Percentiles rank a stretch among this genome's conserved stretches.
Evolutionary conservation across 805 yeast species (phyloP).

Genomic region (Lipomyces lipofer): DNA sequence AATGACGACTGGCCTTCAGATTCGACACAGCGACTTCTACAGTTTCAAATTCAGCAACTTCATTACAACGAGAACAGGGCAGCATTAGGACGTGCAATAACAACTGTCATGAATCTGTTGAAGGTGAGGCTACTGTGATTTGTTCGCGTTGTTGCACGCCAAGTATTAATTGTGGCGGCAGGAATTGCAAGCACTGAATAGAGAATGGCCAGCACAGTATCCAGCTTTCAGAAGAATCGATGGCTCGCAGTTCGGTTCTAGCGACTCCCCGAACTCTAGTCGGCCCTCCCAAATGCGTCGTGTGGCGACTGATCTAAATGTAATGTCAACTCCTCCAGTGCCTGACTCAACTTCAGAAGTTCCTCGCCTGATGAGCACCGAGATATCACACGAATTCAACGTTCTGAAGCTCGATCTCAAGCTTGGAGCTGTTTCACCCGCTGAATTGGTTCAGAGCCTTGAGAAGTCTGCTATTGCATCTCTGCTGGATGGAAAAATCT

Average conservation of each 20-base stretch:
- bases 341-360: constrained; percentile 6
- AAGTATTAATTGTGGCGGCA: not conserved
- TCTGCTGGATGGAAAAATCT: constrained; percentile 66
- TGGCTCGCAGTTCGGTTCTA: not conserved
- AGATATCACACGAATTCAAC: constrained; percentile 45
- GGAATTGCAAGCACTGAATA: constrained; percentile 36
- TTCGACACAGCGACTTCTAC: constrained; percentile 29
- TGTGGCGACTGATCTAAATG: constrained; percentile 21
- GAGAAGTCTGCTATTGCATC: constrained; percentile 70
- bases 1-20: constrained; percentile 7
- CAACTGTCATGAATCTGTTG: constrained; percentile 35
- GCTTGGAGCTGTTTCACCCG: constrained; percentile 46
- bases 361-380: constrained; percentile 22
- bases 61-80: constrained; percentile 73
- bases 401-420: constrained; percentile 65
- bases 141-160: not conserved
- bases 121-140: constrained; percentile 8
- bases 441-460: constrained; percentile 53
- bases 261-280: not conserved
- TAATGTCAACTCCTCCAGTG: too few relatives aligned
- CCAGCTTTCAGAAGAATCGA: constrained; percentile 29
- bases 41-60: constrained; percentile 66
- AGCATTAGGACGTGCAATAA: constrained; percentile 53
- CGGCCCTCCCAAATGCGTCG: constrained; percentile 15
- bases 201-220: constrained; percentile 38